Base-by-base conservation (phyloP, 257 asterid genomes). In the Solanum okadae region DNA sequence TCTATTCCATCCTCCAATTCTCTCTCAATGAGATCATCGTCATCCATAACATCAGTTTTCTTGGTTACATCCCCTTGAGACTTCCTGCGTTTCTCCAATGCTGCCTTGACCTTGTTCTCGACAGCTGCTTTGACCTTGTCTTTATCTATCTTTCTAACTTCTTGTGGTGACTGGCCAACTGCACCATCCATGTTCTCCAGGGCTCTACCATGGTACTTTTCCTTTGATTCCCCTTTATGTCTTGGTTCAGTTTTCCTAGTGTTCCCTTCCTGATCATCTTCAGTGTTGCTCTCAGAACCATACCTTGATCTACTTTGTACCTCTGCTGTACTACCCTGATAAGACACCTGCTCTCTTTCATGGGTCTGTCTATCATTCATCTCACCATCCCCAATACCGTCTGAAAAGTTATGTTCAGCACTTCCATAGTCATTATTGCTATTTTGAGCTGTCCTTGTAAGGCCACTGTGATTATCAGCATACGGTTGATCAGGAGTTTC, bases 61-160 rank as follows among this genome's bases (percentile, higher is more conserved):
- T 92, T 92, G 82, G 94, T 83, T 65, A 90, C 59, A 68, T 95
- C 98, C n/a, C 98, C 96, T 46, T 93, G 98, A 11, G 94, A 93
- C 90, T 95, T 96, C 93, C 94, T 92, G 56, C 94, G 87, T 88
- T 90, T 92, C 91, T 95, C 96, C 61, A 92, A 89, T 29, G 96
- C 96, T 89, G 98, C 86, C 86, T 82, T 82, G 70, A 82, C 86
- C 86, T 49, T 49, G 70, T 89, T 91, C 90, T 94, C 96, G 38
- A 92, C 89, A 22, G 95, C 96, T 88, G 98, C 98, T 91, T 95
- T 96, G 61, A 96, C 89, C 92, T 94, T 96, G 91, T 93, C 96
- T 87, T 85, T 92, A 93, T 95, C 98, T 44, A 93, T 89, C 92
- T 93, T 94, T 12, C 92, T 92, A 1, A 72, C 91, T 65, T 91